Percentiles rank a stretch among this genome's conserved stretches.
Evolutionary conservation across 257 asterid species (phyloP).

Genomic region (Nicotiana paniculata): DNA sequence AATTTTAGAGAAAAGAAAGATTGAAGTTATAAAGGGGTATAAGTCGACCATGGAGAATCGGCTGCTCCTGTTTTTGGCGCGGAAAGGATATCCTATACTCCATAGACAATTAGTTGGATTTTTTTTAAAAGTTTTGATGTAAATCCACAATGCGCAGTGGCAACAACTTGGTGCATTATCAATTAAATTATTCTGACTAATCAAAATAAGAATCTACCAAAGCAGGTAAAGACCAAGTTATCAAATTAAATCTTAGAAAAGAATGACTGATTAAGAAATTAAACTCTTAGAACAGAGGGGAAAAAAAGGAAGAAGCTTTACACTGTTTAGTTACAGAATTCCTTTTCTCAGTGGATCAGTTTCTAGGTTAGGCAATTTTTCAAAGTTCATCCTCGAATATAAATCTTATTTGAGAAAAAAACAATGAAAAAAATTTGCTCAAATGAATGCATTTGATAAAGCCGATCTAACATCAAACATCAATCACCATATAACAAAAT

Average conservation of each 20-base stretch:
- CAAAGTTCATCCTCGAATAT: neutral
- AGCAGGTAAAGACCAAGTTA: neutral
- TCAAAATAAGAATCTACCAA: neutral
- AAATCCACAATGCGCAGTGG: neutral
- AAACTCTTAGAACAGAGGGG: neutral
- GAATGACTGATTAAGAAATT: neutral
- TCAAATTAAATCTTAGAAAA: neutral
- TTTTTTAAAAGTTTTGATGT: neutral
- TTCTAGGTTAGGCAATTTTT: neutral
- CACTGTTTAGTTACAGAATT: neutral
- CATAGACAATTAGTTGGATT: neutral
- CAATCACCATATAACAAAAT: too few species aligned
- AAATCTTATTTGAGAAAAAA: neutral
- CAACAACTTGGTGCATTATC: neutral
- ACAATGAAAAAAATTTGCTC: neutral
- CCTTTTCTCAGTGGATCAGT: neutral
- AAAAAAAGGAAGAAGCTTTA: neutral
- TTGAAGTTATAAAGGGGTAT: neutral
- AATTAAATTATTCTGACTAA: neutral
- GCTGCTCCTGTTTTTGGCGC: neutral
- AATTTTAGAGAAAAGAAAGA: neutral
- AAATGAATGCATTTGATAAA: neutral
- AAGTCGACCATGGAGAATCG: neutral
- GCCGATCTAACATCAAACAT: neutral
- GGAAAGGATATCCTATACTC: neutral